A percentile compares a stretch with the other conserved stretches of the same genome.
Conservation (phyloP, 345 rosid species). For the Ailanthus altissimus region DNA sequence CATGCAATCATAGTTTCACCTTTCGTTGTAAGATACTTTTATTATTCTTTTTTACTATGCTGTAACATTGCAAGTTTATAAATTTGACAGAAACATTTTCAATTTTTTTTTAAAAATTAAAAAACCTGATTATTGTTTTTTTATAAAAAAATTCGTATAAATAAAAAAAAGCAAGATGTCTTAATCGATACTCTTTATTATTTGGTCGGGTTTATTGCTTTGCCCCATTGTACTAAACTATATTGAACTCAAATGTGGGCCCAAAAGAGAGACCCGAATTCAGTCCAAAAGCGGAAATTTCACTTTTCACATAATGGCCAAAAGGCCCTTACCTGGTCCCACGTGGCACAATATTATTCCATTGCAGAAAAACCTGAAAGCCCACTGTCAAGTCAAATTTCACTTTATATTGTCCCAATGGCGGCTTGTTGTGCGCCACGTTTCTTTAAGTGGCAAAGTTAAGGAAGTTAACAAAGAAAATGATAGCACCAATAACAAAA, state of each 20-base stretch:
- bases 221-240: too few species aligned
- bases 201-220: too few species aligned
- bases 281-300: background rate
- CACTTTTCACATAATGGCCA: background rate
- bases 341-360: background rate
- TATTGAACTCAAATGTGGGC: too few species aligned
- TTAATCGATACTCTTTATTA: too few species aligned
- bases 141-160: background rate
- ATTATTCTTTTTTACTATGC: background rate
- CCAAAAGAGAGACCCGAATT: too few species aligned
- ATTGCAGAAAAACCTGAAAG: background rate
- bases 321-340: background rate
- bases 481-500: background rate
- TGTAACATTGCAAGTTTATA: background rate
- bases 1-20: slow-evolving; percentile 4
- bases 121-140: too few species aligned
- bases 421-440: slow-evolving; percentile 30
- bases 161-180: background rate
- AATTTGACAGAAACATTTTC: too few species aligned
- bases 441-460: slow-evolving; percentile 19
- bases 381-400: slow-evolving; percentile 1
- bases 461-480: background rate
- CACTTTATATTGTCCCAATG: background rate
- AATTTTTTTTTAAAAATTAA: too few species aligned
- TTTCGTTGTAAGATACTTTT: slow-evolving; percentile 18